Percentiles rank a stretch among this genome's conserved stretches.
These are phyloP conservation scores for Cunninghamia lanceolata DNA, from an alignment of 75 land plant species.

Conservation along the genomic window DNA sequence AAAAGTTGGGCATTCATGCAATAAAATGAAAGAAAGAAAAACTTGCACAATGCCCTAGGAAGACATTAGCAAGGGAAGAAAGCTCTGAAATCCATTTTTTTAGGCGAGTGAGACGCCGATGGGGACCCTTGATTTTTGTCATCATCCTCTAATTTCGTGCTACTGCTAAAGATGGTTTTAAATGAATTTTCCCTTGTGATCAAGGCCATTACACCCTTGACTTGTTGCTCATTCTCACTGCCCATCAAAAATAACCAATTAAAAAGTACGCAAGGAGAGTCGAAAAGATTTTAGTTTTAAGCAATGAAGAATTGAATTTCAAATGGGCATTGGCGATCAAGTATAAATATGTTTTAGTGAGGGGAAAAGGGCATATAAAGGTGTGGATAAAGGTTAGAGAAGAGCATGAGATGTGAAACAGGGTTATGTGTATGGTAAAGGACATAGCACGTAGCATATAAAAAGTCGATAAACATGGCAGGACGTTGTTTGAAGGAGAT, in stretches of 20 bases:
- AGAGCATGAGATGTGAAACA: too few species aligned
- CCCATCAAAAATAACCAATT: not conserved
- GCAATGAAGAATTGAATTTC: too few species aligned
- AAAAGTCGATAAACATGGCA: too few species aligned
- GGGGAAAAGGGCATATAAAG: too few species aligned
- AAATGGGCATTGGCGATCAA: too few species aligned
- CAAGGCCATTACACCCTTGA: not conserved
- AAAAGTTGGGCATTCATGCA: too few species aligned
- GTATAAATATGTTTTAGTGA: too few species aligned
- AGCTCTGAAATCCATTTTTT: constrained; percentile 78
- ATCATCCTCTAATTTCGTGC: not conserved
- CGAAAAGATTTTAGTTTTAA: not conserved
- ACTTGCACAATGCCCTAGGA: constrained; percentile 85
- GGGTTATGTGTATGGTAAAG: too few species aligned
- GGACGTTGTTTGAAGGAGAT: too few species aligned
- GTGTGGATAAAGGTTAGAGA: too few species aligned
- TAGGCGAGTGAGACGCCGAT: constrained; percentile 41
- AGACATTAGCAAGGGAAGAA: constrained; percentile 79
- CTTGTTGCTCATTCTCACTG: not conserved
- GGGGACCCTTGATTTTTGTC: constrained; percentile 44
- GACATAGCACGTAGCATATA: too few species aligned
- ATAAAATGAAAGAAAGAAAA: constrained; percentile 15
- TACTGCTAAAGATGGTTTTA: not conserved
- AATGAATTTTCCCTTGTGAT: not conserved
- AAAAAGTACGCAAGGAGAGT: too few species aligned